Percentiles rank a stretch among this genome's conserved stretches.
phyloP scores from a whole-genome alignment of 2,329 filamentous ascomycete genomes.

The Diaporthe sp. region DNA sequence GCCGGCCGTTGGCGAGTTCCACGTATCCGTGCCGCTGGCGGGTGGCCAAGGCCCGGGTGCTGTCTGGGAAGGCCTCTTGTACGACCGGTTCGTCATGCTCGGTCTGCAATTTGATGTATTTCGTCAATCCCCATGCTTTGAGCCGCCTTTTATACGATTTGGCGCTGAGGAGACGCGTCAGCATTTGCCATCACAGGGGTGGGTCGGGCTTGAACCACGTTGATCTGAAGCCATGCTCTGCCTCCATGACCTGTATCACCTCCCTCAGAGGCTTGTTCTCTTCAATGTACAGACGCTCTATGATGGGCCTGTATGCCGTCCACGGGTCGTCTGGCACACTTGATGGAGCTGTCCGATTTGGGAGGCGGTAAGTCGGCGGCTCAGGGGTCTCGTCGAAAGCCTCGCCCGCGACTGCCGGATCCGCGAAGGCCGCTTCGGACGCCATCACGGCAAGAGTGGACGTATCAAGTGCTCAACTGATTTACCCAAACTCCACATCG shows the following conservation, averaged over 20 bases:
- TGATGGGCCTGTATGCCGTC: background rate
- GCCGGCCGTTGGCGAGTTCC: background rate
- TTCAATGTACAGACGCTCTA: background rate
- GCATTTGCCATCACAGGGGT: background rate
- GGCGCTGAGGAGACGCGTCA: background rate
- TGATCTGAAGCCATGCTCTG: constrained; percentile 6
- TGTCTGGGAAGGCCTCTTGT: background rate
- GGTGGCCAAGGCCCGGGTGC: background rate
- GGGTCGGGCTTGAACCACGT: background rate
- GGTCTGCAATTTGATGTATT: background rate
- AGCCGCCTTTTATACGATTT: constrained; percentile 11
- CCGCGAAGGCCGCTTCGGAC: background rate
- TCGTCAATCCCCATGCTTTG: constrained; percentile 1
- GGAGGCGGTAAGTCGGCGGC: background rate
- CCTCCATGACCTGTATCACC: background rate
- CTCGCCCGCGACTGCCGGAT: background rate
- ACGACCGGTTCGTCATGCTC: background rate
- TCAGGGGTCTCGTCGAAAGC: background rate
- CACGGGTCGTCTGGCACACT: background rate
- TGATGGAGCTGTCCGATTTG: background rate
- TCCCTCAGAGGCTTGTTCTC: background rate
- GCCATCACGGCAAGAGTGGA: background rate
- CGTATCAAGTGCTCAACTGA: background rate
- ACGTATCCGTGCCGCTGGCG: background rate
- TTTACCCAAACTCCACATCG: background rate